Percentiles rank a stretch among this genome's conserved stretches.
These are phyloP conservation scores for Verbena officinalis DNA, from an alignment of 257 asterid genomes.

Conservation along the genomic window DNA sequence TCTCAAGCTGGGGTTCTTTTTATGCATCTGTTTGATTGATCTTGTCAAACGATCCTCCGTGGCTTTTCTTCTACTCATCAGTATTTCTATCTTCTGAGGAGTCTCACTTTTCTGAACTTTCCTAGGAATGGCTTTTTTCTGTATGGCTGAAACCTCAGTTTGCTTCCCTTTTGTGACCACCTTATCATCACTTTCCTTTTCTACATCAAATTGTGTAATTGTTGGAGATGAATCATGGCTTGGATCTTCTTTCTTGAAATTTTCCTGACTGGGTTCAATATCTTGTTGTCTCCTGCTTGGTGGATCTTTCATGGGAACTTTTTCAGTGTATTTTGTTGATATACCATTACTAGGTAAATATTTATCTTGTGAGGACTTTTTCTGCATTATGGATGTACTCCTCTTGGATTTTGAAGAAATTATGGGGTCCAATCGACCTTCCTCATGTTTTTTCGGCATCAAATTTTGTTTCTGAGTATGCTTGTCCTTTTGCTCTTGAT, in stretches of 20 bases:
- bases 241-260: conserved; percentile 31
- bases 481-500: conserved; percentile 44
- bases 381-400: conserved; percentile 33
- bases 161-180: conserved; percentile 36
- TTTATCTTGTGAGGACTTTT: conserved; percentile 43
- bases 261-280: conserved; percentile 23
- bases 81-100: conserved; percentile 47
- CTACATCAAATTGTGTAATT: conserved; percentile 14
- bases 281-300: conserved; percentile 24
- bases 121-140: conserved; percentile 32
- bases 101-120: conserved; percentile 42
- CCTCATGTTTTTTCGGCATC: conserved; percentile 42
- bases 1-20: conserved; percentile 30
- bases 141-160: conserved; percentile 32
- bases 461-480: conserved; percentile 45
- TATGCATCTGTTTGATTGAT: conserved; percentile 39
- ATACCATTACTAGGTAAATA: conserved; percentile 37
- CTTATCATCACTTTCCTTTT: conserved; percentile 22
- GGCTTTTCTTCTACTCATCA: conserved; percentile 38
- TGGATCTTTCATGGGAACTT: conserved; percentile 34
- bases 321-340: conserved; percentile 32
- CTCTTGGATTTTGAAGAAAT: conserved; percentile 45
- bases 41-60: conserved; percentile 29
- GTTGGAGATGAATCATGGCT: conserved; percentile 31
- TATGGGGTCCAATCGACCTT: conserved; percentile 38